Conservation (phyloP, 371 early-diverging fungal species). For the Mycotypha africana region DNA sequence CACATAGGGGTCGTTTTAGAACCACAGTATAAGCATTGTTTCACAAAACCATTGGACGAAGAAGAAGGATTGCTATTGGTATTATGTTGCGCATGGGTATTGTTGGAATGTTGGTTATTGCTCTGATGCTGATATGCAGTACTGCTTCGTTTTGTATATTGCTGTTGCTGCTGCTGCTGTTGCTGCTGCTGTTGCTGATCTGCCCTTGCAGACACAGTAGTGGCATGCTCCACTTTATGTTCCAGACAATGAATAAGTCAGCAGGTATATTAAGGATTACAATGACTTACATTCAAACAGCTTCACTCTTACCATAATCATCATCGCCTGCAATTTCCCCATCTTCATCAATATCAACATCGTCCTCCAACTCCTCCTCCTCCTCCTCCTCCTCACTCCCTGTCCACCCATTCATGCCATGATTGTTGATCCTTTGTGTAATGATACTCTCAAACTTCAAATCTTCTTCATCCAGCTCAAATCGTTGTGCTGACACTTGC, state of each 20-base stretch:
- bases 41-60: constrained; percentile 2
- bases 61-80: background rate
- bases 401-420: constrained; percentile 3
- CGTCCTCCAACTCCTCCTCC: background rate
- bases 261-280: too few relatives aligned
- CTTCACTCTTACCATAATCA: too few relatives aligned
- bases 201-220: too few relatives aligned
- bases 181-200: too few relatives aligned
- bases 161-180: too few relatives aligned
- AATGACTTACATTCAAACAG: too few relatives aligned
- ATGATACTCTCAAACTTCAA: background rate
- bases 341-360: background rate
- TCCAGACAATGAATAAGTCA: too few relatives aligned
- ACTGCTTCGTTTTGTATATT: too few relatives aligned
- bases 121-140: too few relatives aligned
- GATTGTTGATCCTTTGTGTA: background rate
- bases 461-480: constrained; percentile 13
- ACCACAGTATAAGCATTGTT: constrained; percentile 71
- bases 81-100: constrained; percentile 4
- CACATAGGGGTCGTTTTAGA: constrained; percentile 85
- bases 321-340: background rate
- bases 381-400: constrained; percentile 10
- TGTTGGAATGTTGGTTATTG: background rate
- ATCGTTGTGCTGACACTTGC: constrained; percentile 14
- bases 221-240: too few relatives aligned